Conservation (phyloP, 352 stramenopile species). For the Lagenidium giganteum region DNA sequence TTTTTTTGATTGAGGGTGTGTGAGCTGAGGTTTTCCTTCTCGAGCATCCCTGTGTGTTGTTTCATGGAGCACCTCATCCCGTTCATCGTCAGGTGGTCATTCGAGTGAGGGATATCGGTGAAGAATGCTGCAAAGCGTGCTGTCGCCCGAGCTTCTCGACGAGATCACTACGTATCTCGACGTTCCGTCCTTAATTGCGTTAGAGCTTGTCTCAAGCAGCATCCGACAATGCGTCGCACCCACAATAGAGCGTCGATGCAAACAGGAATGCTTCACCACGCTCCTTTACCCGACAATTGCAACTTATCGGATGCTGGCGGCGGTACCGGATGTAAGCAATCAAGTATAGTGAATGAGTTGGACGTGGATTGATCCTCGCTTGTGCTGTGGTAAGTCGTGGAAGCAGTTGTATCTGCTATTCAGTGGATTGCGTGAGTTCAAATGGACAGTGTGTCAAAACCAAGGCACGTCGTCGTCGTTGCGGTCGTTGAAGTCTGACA, state of each 20-base stretch:
- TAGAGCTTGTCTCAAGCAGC: conserved; percentile 23
- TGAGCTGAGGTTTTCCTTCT: too few relatives aligned
- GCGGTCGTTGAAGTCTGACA: conserved; percentile 57
- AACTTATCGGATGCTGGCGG: conserved; percentile 54
- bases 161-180: conserved; percentile 25
- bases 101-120: too few relatives aligned
- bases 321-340: conserved; percentile 22
- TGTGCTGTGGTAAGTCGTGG: conserved; percentile 33
- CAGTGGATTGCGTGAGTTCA: conserved; percentile 24
- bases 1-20: too few relatives aligned
- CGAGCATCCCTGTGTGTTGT: too few relatives aligned
- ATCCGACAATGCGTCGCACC: background rate
- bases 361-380: background rate
- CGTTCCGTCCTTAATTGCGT: conserved; percentile 30
- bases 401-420: conserved; percentile 51
- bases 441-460: conserved; percentile 32
- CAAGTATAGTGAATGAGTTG: background rate
- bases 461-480: conserved; percentile 47
- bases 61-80: too few relatives aligned
- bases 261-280: conserved; percentile 55
- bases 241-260: conserved; percentile 36
- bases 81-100: too few relatives aligned
- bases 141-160: conserved; percentile 29
- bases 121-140: background rate
- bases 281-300: conserved; percentile 59